A percentile compares a stretch with the other conserved stretches of the same genome.
Conservation (phyloP, 345 rosid species). For the Aquilaria sinensis region DNA sequence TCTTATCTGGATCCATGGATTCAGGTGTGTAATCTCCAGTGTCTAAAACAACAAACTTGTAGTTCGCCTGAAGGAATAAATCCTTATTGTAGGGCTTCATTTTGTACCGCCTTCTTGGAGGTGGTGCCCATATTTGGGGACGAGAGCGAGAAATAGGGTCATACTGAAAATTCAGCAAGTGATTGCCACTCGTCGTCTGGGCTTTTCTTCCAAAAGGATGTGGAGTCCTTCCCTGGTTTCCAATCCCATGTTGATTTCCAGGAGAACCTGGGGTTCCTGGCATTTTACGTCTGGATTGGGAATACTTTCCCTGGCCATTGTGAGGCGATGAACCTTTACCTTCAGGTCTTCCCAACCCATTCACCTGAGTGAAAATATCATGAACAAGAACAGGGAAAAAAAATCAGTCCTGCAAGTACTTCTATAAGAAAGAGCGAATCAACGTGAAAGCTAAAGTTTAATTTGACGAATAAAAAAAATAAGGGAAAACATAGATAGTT, state of each 20-base stretch:
- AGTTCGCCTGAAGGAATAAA: slow-evolving; percentile 92
- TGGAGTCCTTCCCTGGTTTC: slow-evolving; percentile 38
- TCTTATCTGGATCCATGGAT: slow-evolving; percentile 84
- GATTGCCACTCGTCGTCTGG: slow-evolving; percentile 69
- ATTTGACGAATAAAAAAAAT: not conserved
- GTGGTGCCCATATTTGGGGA: slow-evolving; percentile 47
- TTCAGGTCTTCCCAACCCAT: slow-evolving; percentile 29
- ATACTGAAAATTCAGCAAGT: slow-evolving; percentile 88
- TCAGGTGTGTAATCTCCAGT: slow-evolving; percentile 62
- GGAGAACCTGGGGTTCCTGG: slow-evolving; percentile 30
- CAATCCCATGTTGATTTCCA: slow-evolving; percentile 27
- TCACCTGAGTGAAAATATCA: slow-evolving; percentile 43
- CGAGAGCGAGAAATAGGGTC: slow-evolving; percentile 63
- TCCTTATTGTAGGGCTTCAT: slow-evolving; percentile 83
- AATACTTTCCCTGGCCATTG: slow-evolving; percentile 17
- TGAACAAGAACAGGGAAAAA: not conserved
- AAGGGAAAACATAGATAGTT: not conserved
- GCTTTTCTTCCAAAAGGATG: slow-evolving; percentile 61
- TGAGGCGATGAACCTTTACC: slow-evolving; percentile 28
- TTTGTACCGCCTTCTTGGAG: slow-evolving; percentile 53
- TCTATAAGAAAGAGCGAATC: not conserved
- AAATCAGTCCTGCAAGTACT: not conserved
- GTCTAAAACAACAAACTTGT: slow-evolving; percentile 85
- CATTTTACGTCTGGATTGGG: slow-evolving; percentile 45
- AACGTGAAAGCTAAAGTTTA: not conserved